Evolutionary conservation across 176 grass and related monocot species (phyloP), one percentile per base, ranked within the genome.

Genomic region (Rhynchospora tenuis): DNA sequence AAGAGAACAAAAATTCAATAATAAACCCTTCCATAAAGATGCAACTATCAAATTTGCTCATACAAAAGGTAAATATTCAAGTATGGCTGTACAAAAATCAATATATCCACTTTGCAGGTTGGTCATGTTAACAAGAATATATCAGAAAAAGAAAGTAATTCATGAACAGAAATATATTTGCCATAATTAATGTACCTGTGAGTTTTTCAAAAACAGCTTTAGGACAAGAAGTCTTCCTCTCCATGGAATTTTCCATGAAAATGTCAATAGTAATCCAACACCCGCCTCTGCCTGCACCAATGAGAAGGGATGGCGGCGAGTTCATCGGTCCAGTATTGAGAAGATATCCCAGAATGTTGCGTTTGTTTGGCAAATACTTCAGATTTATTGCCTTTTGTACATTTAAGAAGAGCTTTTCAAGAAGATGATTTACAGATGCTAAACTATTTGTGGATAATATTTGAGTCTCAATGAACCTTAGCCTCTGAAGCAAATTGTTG

Each of bases 171-270:
- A 43, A 43, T n/a, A 42, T 38, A 42, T 43, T n/a, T 43, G 16
- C n/a, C 38, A 7, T 43, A 44, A n/a, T 57, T 42, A 7, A 79
- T 26, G 8, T 16, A 97, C 93, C 90, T 93, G 89, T 85, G 62
- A 97, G 86, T 76, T 81, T 84, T 86, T 97, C 89, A 48, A 91
- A 81, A 29, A 88, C 86, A 72, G 93, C 92, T 83, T 87, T 69
- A 7, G 81, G 84, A 88, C 86, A 88, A 73, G 91, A 85, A 85
- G 89, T 71, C 78, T 64, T 91, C 68, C 85, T 85, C 33, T 97
- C 89, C 93, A 97, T 93, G 59, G 81, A 28, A 85, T 91, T 88
- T 80, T 97, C 93, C 93, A 97, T 88, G 86, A 97, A 97, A 79
- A 97, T 80, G 88, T 97, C 93, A 88, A 97, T 65, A 69, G 63